These are phyloP conservation scores for Haplosporangium sp. DNA, from an alignment of 371 early-diverging fungal species.

Conservation along the genomic window DNA sequence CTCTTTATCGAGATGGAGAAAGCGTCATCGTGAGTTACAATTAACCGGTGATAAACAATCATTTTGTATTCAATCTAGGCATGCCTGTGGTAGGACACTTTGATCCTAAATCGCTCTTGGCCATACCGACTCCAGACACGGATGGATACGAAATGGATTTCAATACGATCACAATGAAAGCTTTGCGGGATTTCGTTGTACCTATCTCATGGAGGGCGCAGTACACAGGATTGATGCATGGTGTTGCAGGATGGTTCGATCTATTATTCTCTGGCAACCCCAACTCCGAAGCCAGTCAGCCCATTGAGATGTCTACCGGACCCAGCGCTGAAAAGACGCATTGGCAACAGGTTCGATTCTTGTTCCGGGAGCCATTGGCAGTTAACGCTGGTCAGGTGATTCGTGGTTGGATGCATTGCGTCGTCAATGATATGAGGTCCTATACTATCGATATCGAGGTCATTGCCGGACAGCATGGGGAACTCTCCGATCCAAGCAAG, in stretches of 20 bases:
- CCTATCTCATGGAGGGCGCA: constrained; percentile 85
- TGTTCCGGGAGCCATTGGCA: constrained; percentile 94
- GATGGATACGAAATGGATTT: constrained; percentile 85
- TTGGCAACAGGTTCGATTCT: constrained; percentile 97
- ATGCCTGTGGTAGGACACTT: constrained; percentile 96
- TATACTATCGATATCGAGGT: constrained; percentile 85
- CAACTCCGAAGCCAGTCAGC: constrained; percentile 29
- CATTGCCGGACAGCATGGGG: constrained; percentile 50
- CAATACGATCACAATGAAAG: constrained; percentile 77
- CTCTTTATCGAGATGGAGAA: background rate
- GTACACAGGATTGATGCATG: constrained; percentile 94
- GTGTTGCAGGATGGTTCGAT: constrained; percentile 98
- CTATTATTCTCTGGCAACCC: constrained; percentile 72
- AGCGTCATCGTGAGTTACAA: no score
- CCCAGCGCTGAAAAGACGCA: constrained; percentile 92
- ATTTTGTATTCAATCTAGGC: constrained; percentile 30
- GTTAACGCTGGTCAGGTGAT: constrained; percentile 91
- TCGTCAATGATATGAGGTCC: constrained; percentile 91
- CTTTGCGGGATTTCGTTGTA: constrained; percentile 85
- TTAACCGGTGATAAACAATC: background rate
- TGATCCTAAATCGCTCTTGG: constrained; percentile 86
- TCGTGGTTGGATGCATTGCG: constrained; percentile 86
- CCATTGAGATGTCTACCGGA: constrained; percentile 82
- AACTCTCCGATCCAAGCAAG: constrained; percentile 42
- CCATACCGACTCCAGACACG: constrained; percentile 64